A percentile compares a stretch with the other conserved stretches of the same genome.
These are phyloP conservation scores for Diaporthe sp. DNA, from an alignment of 2,329 filamentous ascomycete species.

Conservation along the genomic window DNA sequence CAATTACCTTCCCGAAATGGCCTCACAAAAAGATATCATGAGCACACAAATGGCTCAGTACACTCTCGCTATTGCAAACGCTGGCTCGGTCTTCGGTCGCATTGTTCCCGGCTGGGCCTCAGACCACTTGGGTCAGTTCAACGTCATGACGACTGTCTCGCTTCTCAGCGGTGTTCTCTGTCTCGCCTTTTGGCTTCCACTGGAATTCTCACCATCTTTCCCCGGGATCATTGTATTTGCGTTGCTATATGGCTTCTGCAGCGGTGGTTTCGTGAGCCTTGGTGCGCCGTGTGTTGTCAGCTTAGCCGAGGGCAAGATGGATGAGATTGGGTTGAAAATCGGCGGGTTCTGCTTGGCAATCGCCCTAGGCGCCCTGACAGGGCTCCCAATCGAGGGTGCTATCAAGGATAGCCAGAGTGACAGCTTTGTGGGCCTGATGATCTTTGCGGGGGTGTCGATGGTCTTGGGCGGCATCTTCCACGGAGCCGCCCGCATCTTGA, in stretches of 20 bases:
- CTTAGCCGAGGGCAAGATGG: constrained; percentile 14
- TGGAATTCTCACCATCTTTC: not conserved
- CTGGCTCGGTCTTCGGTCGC: not conserved
- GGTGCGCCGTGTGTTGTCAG: constrained; percentile 10
- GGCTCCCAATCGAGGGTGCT: constrained; percentile 4
- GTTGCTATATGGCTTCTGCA: constrained; percentile 1
- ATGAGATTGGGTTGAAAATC: constrained; percentile 12
- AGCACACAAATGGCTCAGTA: constrained; percentile 13
- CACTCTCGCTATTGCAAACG: constrained; percentile 7
- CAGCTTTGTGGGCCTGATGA: constrained; percentile 12
- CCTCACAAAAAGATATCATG: not conserved
- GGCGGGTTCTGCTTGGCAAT: constrained; percentile 15
- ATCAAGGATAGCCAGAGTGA: constrained; percentile 12
- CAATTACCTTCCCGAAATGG: constrained; percentile 3
- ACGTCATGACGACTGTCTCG: constrained; percentile 6
- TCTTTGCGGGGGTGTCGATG: constrained; percentile 15
- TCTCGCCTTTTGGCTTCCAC: not conserved
- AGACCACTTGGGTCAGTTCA: not conserved
- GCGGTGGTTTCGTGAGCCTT: constrained; percentile 7
- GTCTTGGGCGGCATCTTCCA: not conserved
- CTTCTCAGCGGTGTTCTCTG: constrained; percentile 4
- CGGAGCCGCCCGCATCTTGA: not conserved
- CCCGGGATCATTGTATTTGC: not conserved
- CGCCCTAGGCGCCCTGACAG: constrained; percentile 2
- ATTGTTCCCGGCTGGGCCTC: constrained; percentile 9